Evolutionary conservation across 768 basidiomycete genomes (phyloP), one percentile per base, ranked within the genome.

Genomic region (Boletus sp.): DNA sequence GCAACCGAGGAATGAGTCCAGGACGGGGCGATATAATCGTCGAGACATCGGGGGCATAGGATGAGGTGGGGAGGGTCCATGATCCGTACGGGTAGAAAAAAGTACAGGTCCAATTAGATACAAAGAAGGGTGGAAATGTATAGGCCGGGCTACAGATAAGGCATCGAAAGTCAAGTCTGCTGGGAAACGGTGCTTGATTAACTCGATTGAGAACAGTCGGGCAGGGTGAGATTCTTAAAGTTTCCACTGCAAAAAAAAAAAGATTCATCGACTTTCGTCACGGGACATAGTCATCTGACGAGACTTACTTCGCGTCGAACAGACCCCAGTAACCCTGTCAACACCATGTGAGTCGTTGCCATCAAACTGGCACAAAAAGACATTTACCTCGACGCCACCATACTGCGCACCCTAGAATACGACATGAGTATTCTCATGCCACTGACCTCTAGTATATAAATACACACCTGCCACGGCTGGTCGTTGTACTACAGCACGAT

Each of bases 401-500:
- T 82, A 95, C 67, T 79, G 67, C 1, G 60, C 66, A 63, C 82
- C 81, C 83, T 87, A 52, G 29, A 61, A 62, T 44, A 47, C 33
- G 14, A 54, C 44, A 36, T 69, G 18, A 67, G 40, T 40, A 60
- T 54, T 54, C 12, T 60, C 35, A 37, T 20, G 5, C n/a, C 52
- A 52, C 6, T 39, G 20, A 24, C 18, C 7, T 29, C 47, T 39
- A 37, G 51, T 20, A 56, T 29, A 48, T 33, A 24, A 12, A 14
- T 62, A 60, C 79, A 64, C 61, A 81, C 83, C 78, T 94, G 92
- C 92, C 91, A 94, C 33, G 77, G 72, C 71, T 94, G 90, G 66
- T 95, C 92, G 58, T 82, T 84, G 67, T 78, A 85, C 80, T 91
- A 50, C 20, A 29, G 4, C 14, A 55, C 18, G 10, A 24, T 60